Percentiles rank a stretch among this genome's conserved stretches.
These are phyloP conservation scores for Coniella lustricola DNA, from an alignment of 2,329 filamentous ascomycete species.

Conservation along the genomic window DNA sequence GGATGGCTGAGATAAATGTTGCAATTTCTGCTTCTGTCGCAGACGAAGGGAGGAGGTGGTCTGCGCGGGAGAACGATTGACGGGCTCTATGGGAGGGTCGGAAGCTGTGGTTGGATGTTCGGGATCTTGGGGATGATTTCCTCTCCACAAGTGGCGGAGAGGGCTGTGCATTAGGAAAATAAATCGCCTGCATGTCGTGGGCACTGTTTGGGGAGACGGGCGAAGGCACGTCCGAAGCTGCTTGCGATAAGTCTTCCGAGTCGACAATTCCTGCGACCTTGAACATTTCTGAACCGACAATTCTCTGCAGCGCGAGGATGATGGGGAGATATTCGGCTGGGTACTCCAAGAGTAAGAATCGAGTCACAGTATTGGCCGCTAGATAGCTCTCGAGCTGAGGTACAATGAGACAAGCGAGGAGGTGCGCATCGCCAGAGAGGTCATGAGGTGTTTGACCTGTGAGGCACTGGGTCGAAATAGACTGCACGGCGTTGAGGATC, in stretches of 20 bases:
- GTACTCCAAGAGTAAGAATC: conserved; percentile 54
- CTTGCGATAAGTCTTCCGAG: conserved; percentile 24
- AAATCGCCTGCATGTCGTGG: background rate
- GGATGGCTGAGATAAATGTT: conserved; percentile 46
- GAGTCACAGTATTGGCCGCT: conserved; percentile 42
- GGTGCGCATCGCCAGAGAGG: conserved; percentile 45
- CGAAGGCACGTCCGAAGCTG: background rate
- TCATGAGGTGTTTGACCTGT: conserved; percentile 44
- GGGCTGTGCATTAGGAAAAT: background rate
- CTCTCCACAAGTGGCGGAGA: conserved; percentile 1
- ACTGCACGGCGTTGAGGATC: conserved; percentile 54
- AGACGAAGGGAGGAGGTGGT: conserved; percentile 49
- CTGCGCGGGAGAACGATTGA: conserved; percentile 40
- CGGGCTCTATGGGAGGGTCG: conserved; percentile 20
- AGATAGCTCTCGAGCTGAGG: conserved; percentile 56
- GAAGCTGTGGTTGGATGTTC: background rate
- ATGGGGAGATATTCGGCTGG: conserved; percentile 49
- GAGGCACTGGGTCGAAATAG: conserved; percentile 44
- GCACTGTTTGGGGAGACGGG: background rate
- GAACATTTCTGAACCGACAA: conserved; percentile 49
- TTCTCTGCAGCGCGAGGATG: conserved; percentile 48
- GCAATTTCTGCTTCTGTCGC: conserved; percentile 48
- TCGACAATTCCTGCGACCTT: conserved; percentile 53
- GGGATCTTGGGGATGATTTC: background rate
- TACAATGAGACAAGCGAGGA: conserved; percentile 51